Evolutionary conservation across 441 rosid genomes (phyloP).

Genomic region (Arabidopsis hybrid): DNA sequence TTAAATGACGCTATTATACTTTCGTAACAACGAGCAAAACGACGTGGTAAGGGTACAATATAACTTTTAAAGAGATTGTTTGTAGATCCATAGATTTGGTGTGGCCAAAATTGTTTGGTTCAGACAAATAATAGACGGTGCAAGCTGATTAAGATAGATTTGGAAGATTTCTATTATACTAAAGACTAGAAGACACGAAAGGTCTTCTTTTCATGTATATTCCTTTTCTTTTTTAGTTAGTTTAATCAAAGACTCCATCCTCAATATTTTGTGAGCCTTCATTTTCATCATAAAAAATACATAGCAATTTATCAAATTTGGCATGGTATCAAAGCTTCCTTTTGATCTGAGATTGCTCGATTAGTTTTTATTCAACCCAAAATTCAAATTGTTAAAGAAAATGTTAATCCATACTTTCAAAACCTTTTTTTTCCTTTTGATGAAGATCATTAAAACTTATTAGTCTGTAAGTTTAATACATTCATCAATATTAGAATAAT

Average conservation of each 20-base stretch:
- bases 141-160: slow-evolving; percentile 4
- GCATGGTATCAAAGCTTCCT: not conserved
- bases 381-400: not conserved
- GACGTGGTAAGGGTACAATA: not conserved
- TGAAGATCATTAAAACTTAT: not conserved
- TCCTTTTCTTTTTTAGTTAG: not conserved
- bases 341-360: not conserved
- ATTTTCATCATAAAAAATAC: not conserved
- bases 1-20: not conserved
- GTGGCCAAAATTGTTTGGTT: slow-evolving; percentile 18
- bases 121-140: not conserved
- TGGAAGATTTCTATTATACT: not conserved
- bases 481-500: not conserved
- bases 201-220: not conserved
- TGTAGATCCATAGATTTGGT: slow-evolving; percentile 12
- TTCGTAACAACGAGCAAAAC: slow-evolving; percentile 16
- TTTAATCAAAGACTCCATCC: not conserved
- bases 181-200: not conserved
- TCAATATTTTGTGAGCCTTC: not conserved
- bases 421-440: too few species aligned
- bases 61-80: slow-evolving; percentile 4
- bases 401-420: not conserved
- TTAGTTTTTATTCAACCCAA: not conserved
- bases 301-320: not conserved
- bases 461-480: not conserved